A percentile compares a stretch with the other conserved stretches of the same genome.
Conservation (phyloP, 352 stramenopile species). For the Hyaloperonospora arabidopsidis region DNA sequence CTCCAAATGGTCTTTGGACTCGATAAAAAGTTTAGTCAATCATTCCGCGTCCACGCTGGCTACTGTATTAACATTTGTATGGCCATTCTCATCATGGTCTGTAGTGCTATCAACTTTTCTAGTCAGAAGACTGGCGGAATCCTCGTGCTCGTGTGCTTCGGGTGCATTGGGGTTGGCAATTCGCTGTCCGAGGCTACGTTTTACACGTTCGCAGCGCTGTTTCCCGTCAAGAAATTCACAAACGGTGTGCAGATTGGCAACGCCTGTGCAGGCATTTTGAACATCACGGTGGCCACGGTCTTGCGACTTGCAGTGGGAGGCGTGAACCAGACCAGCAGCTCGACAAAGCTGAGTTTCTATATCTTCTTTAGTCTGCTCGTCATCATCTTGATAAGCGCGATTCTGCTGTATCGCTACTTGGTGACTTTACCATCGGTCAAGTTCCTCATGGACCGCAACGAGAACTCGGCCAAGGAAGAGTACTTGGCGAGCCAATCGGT, state of each 20-base stretch:
- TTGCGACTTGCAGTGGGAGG: conserved; percentile 41
- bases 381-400: conserved; percentile 33
- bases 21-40: conserved; percentile 44
- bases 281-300: conserved; percentile 49
- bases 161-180: conserved; percentile 37
- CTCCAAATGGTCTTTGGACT: conserved; percentile 50
- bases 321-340: conserved; percentile 30
- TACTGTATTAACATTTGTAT: conserved; percentile 43
- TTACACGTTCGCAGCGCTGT: conserved; percentile 48
- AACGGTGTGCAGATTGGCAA: conserved; percentile 62
- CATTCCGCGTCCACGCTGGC: conserved; percentile 32
- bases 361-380: conserved; percentile 52
- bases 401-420: conserved; percentile 41
- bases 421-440: conserved; percentile 35
- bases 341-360: conserved; percentile 39
- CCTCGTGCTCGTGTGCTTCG: conserved; percentile 46
- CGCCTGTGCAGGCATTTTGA: conserved; percentile 36
- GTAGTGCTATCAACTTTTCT: conserved; percentile 36
- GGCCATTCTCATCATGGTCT: conserved; percentile 42
- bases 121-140: conserved; percentile 32
- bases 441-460: conserved; percentile 56
- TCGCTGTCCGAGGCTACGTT: conserved; percentile 46
- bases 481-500: conserved; percentile 30
- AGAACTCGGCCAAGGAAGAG: conserved; percentile 25
- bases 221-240: conserved; percentile 54